These are phyloP conservation scores for Boletus reticulatus DNA, from an alignment of 768 basidiomycete species.

Conservation along the genomic window DNA sequence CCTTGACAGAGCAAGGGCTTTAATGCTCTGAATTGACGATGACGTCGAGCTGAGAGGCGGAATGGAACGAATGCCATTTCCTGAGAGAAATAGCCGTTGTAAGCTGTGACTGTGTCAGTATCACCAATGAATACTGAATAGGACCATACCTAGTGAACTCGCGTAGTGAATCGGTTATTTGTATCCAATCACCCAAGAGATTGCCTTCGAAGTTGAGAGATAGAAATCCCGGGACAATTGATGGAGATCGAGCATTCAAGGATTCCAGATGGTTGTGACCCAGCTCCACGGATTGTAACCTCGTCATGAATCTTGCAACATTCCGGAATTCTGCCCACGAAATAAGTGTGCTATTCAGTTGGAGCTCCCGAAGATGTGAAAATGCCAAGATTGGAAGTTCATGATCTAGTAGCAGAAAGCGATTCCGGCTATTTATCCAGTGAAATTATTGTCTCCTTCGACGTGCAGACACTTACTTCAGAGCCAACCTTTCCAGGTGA, in stretches of 20 bases:
- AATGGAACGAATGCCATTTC: constrained; percentile 56
- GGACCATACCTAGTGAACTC: constrained; percentile 44
- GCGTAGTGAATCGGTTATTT: constrained; percentile 43
- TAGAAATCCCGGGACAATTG: constrained; percentile 34
- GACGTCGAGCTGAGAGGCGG: constrained; percentile 25
- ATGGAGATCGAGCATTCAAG: constrained; percentile 23
- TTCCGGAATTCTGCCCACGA: constrained; percentile 65
- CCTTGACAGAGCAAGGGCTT: constrained; percentile 59
- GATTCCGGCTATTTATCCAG: constrained; percentile 55
- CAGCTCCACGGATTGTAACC: constrained; percentile 56
- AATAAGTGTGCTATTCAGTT: constrained; percentile 70
- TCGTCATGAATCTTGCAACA: constrained; percentile 53
- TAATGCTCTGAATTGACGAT: constrained; percentile 38
- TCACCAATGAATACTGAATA: neutral
- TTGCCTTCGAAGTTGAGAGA: constrained; percentile 74
- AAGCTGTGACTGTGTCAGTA: constrained; percentile 39
- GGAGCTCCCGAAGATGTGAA: constrained; percentile 55
- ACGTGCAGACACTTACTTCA: constrained; percentile 67
- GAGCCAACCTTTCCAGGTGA: constrained; percentile 56
- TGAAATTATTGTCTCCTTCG: constrained; percentile 15
- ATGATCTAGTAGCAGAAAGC: constrained; percentile 46
- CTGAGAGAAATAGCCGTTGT: constrained; percentile 61
- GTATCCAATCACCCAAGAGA: constrained; percentile 53
- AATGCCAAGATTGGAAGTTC: constrained; percentile 43
- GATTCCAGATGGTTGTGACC: constrained; percentile 62